A percentile compares a stretch with the other conserved stretches of the same genome.
Conservation (phyloP, 192 early-diverging fungal species). For the Coemansia sp. region DNA sequence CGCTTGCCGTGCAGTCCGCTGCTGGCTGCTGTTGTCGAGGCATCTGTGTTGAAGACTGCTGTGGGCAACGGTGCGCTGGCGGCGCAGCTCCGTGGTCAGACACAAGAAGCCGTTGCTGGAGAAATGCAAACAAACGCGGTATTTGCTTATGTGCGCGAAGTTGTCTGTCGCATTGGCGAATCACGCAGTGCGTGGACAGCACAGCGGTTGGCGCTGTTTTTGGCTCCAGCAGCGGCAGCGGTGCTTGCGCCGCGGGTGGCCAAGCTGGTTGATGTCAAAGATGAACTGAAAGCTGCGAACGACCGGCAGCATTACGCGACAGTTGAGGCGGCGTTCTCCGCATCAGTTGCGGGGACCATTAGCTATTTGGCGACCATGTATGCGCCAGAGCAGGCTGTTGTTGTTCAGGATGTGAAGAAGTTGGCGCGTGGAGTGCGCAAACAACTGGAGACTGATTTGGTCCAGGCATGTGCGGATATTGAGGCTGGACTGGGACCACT, state of each 20-base stretch:
- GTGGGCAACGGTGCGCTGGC: constrained; percentile 29
- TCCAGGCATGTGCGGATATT: constrained; percentile 16
- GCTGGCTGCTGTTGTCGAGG: constrained; percentile 35
- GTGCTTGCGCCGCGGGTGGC: constrained; percentile 32
- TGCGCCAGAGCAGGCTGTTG: not conserved
- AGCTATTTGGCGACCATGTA: not conserved
- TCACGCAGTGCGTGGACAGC: constrained; percentile 2
- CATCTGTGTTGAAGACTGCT: constrained; percentile 30
- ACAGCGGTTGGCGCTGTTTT: constrained; percentile 9
- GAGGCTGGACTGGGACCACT: constrained; percentile 15
- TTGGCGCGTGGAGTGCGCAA: constrained; percentile 3
- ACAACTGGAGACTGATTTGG: constrained; percentile 8
- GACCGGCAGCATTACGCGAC: constrained; percentile 15
- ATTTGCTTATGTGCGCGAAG: constrained; percentile 28
- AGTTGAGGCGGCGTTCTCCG: constrained; percentile 19
- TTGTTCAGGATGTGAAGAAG: not conserved
- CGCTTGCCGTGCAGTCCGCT: constrained; percentile 41
- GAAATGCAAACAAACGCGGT: constrained; percentile 19
- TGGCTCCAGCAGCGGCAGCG: constrained; percentile 11
- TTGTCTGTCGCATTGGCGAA: constrained; percentile 31
- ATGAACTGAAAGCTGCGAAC: not conserved
- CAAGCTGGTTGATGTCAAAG: constrained; percentile 11
- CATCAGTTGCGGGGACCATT: not conserved
- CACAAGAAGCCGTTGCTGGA: not conserved
- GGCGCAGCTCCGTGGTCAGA: constrained; percentile 5